Percentiles rank a stretch among this genome's conserved stretches.
These are phyloP conservation scores for Aspergillus sp. DNA, from an alignment of 2,329 filamentous ascomycete genomes.

Conservation along the genomic window DNA sequence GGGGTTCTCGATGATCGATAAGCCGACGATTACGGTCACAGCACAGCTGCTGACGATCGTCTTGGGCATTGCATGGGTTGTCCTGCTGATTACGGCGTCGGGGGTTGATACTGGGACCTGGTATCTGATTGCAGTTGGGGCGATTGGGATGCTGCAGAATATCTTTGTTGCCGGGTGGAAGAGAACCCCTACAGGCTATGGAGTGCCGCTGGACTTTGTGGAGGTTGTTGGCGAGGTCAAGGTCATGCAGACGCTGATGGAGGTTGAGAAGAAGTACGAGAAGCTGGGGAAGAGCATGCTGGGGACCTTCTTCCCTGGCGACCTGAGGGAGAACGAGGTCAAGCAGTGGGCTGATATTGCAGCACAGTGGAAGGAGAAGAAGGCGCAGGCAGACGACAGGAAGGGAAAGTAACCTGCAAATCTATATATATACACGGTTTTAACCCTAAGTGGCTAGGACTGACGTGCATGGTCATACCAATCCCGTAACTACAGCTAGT, in stretches of 20 bases:
- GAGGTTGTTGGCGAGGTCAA: constrained; percentile 30
- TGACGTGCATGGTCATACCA: too few species aligned
- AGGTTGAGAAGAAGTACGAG: constrained; percentile 31
- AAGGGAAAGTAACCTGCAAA: constrained; percentile 1
- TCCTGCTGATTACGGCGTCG: constrained; percentile 42
- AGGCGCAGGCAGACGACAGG: not conserved
- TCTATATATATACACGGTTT: too few species aligned
- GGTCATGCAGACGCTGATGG: constrained; percentile 33
- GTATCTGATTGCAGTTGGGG: constrained; percentile 44
- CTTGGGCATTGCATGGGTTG: constrained; percentile 40
- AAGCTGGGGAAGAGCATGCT: constrained; percentile 31
- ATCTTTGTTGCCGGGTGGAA: constrained; percentile 31
- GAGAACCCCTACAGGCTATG: constrained; percentile 11
- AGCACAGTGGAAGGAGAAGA: constrained; percentile 2
- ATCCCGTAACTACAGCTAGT: too few species aligned
- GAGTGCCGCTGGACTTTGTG: constrained; percentile 21
- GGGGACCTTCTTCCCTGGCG: constrained; percentile 33
- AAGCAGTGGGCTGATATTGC: constrained; percentile 14
- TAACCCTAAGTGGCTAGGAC: too few species aligned
- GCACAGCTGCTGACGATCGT: constrained; percentile 23
- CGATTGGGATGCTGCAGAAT: constrained; percentile 42
- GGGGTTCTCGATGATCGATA: constrained; percentile 18
- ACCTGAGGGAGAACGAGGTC: constrained; percentile 9
- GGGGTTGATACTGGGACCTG: constrained; percentile 41
- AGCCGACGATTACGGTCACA: constrained; percentile 2